Conservation (phyloP, 2,329 filamentous ascomycete species). For the Ascochyta clinopodiicola region DNA sequence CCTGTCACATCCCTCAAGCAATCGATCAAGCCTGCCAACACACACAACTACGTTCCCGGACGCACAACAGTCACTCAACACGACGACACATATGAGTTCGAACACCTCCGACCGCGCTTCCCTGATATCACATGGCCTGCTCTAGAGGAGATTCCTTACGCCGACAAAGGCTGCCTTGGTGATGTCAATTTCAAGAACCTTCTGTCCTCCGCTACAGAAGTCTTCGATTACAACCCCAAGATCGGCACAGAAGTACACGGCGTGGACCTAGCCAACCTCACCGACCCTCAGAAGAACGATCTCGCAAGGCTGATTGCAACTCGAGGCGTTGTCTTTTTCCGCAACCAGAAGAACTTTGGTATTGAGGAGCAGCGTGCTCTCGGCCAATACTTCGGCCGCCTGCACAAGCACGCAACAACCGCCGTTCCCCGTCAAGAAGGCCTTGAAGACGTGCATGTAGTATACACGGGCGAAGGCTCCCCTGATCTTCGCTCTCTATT, state of each 20-base stretch:
- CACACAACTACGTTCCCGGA: slow-evolving; percentile 56
- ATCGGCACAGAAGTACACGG: slow-evolving; percentile 63
- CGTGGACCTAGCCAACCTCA: slow-evolving; percentile 58
- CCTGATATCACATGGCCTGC: slow-evolving; percentile 61
- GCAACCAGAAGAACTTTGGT: slow-evolving; percentile 61
- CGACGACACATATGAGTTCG: slow-evolving; percentile 57
- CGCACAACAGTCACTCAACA: slow-evolving; percentile 54
- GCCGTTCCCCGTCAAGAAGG: slow-evolving; percentile 57
- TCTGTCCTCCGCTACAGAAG: slow-evolving; percentile 58
- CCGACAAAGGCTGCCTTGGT: slow-evolving; percentile 62
- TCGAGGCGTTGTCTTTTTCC: slow-evolving; percentile 65
- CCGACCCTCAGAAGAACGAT: slow-evolving; percentile 61
- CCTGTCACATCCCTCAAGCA: slow-evolving; percentile 19
- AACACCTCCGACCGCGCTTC: slow-evolving; percentile 61
- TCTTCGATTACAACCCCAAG: slow-evolving; percentile 64
- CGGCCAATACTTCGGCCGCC: slow-evolving; percentile 59
- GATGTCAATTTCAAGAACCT: slow-evolving; percentile 62
- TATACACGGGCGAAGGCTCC: slow-evolving; percentile 61
- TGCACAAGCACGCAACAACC: slow-evolving; percentile 64
- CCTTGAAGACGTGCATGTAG: slow-evolving; percentile 63
- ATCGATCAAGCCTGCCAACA: slow-evolving; percentile 27
- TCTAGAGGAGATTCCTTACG: slow-evolving; percentile 57
- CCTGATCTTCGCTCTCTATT: slow-evolving; percentile 62
- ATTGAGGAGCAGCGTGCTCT: slow-evolving; percentile 61
- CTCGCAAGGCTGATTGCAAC: slow-evolving; percentile 61